These are phyloP conservation scores for Kwoniella heveanensis DNA, from an alignment of 768 basidiomycete genomes.

Conservation along the genomic window DNA sequence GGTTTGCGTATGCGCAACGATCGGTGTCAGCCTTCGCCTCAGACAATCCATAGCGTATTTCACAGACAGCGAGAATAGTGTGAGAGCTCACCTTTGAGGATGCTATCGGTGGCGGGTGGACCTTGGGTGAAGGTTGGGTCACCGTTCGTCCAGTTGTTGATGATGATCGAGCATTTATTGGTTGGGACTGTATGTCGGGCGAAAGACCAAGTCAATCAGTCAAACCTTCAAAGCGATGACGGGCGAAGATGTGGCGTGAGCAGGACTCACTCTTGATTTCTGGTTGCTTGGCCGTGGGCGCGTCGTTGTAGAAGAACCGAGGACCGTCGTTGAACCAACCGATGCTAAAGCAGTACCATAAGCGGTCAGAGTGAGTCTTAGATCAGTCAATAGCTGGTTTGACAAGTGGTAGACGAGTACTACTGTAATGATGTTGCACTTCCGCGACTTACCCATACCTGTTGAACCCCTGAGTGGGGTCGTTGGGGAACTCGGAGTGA, in stretches of 20 bases:
- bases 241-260: background rate
- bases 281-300: background rate
- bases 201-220: no score
- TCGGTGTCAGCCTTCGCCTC: background rate
- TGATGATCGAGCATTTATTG: slow-evolving; percentile 4
- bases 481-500: background rate
- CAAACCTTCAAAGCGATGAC: no score
- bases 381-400: no score
- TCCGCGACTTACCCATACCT: slow-evolving; percentile 7
- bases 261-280: background rate
- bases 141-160: slow-evolving; percentile 16
- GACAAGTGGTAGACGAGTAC: no score
- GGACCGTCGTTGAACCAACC: slow-evolving; percentile 6
- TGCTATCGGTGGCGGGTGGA: background rate
- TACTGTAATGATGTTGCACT: no score
- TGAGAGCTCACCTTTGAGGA: slow-evolving; percentile 3
- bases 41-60: no score
- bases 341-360: background rate
- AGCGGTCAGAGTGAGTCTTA: no score
- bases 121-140: slow-evolving; percentile 4
- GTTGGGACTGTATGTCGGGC: background rate
- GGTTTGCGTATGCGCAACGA: background rate
- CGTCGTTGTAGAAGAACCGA: slow-evolving; percentile 8
- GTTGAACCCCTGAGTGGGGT: slow-evolving; percentile 9
- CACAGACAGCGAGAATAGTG: no score